Evolutionary conservation across 2,329 filamentous ascomycete genomes (phyloP).

Genomic region (Madurella mycetomatis): DNA sequence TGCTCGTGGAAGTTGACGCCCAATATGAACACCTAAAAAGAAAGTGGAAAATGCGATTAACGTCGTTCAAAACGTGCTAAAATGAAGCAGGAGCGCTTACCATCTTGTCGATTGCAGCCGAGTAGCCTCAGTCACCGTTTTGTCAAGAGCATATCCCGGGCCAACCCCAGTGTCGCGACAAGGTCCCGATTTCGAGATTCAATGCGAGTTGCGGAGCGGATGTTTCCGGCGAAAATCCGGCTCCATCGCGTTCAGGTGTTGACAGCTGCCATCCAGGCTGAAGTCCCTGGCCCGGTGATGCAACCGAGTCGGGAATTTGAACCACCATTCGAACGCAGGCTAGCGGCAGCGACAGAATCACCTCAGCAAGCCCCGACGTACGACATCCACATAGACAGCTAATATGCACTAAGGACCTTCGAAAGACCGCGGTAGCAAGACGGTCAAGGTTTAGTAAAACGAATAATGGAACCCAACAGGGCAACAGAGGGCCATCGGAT

Average conservation of each 20-base stretch:
- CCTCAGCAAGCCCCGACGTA: no score
- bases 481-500: no score
- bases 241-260: background rate
- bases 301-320: no score
- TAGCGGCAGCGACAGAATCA: no score
- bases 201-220: constrained; percentile 4
- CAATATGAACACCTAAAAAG: constrained; percentile 55
- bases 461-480: no score
- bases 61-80: background rate
- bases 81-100: constrained; percentile 5
- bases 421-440: no score
- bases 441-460: no score
- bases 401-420: no score
- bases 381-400: no score
- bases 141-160: constrained; percentile 14
- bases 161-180: constrained; percentile 9
- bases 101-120: constrained; percentile 26
- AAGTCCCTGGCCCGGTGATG: no score
- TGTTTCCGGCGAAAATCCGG: constrained; percentile 18
- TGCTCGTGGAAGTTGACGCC: constrained; percentile 81
- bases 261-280: background rate
- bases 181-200: constrained; percentile 10
- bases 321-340: no score
- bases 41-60: constrained; percentile 2
- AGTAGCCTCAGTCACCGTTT: constrained; percentile 18